These are phyloP conservation scores for Boletellus sp. DNA, from an alignment of 1,284 basidiomycete species.

Conservation along the genomic window DNA sequence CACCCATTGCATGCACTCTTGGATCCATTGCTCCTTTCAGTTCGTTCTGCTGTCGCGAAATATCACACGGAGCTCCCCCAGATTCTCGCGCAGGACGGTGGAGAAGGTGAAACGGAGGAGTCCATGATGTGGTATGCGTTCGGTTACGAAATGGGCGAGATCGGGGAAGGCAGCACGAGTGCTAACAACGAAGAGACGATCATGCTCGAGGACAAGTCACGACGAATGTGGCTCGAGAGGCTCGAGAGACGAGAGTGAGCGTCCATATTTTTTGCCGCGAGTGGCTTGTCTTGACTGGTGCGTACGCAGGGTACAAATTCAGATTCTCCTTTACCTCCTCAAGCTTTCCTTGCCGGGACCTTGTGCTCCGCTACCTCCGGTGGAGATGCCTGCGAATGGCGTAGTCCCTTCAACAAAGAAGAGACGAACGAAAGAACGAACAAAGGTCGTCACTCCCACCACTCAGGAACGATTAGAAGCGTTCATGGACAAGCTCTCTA, in stretches of 20 bases:
- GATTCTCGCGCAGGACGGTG: constrained; percentile 55
- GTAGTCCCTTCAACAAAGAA: constrained; percentile 16
- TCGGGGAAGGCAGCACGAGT: constrained; percentile 18
- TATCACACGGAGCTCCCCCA: constrained; percentile 59
- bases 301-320: constrained; percentile 59
- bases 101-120: constrained; percentile 60
- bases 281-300: constrained; percentile 1
- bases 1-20: constrained; percentile 58
- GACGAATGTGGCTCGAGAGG: constrained; percentile 51
- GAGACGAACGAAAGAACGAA: constrained; percentile 38
- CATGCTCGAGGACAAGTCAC: constrained; percentile 49
- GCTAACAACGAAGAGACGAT: constrained; percentile 28
- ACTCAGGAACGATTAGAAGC: constrained; percentile 58
- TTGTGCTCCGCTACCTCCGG: constrained; percentile 19
- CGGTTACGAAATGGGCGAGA: constrained; percentile 47
- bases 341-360: constrained; percentile 59
- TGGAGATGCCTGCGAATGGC: constrained; percentile 19
- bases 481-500: constrained; percentile 73
- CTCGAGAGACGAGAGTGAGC: constrained; percentile 74
- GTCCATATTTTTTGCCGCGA: background rate
- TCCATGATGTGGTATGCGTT: constrained; percentile 71
- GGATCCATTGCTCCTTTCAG: constrained; percentile 57
- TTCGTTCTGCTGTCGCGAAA: constrained; percentile 53
- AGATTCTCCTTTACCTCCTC: constrained; percentile 64
- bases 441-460: constrained; percentile 27